phyloP scores from a whole-genome alignment of 306 rosid genomes.

The Quercus mongolica region DNA sequence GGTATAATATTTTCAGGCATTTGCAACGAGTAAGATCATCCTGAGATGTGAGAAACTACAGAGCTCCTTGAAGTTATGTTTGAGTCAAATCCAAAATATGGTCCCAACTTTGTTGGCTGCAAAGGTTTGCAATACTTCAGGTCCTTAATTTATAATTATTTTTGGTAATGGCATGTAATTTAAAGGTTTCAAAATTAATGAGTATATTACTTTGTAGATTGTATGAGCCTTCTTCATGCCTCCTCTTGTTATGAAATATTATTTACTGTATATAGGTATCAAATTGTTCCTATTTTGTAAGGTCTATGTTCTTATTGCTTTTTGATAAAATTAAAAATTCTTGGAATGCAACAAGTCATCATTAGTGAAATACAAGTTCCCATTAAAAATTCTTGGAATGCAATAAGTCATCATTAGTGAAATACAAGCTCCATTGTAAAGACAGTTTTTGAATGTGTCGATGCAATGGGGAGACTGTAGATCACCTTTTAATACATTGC shows the following conservation, averaged over 20 bases:
- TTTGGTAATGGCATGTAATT: neutral
- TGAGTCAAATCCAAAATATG: constrained; percentile 43
- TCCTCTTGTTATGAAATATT: neutral
- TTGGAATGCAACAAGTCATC: neutral
- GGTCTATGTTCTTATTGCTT: neutral
- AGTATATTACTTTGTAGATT: neutral
- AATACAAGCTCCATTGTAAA: too few relatives aligned
- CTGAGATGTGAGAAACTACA: constrained; percentile 47
- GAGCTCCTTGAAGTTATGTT: constrained; percentile 28
- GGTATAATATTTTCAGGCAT: constrained; percentile 34
- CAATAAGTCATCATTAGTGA: too few relatives aligned
- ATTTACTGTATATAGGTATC: neutral
- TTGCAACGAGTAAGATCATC: constrained; percentile 36
- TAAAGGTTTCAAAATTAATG: neutral
- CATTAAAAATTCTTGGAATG: too few relatives aligned
- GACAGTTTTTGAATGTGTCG: too few relatives aligned
- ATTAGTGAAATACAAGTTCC: neutral
- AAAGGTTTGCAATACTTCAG: constrained; percentile 33
- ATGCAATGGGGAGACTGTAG: too few relatives aligned
- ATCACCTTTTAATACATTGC: too few relatives aligned
- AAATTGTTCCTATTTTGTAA: neutral
- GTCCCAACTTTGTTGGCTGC: constrained; percentile 49
- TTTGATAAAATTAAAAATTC: neutral
- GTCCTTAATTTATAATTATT: neutral
- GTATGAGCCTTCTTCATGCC: neutral